These are phyloP conservation scores for Oemleria cerasiformis DNA, from an alignment of 306 rosid species.

Conservation along the genomic window DNA sequence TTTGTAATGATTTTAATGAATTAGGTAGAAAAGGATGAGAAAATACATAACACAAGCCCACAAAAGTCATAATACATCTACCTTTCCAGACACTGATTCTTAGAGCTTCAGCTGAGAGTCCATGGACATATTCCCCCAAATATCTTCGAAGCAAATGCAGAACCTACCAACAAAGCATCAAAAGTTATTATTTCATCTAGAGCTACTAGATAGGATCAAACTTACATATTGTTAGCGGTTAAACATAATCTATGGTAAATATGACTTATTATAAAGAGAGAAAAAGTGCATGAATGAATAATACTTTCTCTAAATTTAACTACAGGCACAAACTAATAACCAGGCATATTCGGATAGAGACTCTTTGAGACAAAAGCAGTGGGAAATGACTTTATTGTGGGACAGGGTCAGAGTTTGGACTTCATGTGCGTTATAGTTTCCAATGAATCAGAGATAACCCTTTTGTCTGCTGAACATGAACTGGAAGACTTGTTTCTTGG, in stretches of 20 bases:
- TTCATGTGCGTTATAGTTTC: not conserved
- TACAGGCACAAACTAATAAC: not conserved
- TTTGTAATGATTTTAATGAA: not conserved
- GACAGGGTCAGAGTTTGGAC: not conserved
- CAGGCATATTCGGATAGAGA: not conserved
- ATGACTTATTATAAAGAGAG: not conserved
- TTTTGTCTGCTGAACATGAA: not conserved
- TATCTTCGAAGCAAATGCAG: conserved; percentile 86
- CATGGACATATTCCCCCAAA: conserved; percentile 97
- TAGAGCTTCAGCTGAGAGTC: conserved; percentile 88
- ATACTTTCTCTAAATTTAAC: not conserved
- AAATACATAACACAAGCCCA: conserved; percentile 16
- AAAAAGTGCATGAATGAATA: not conserved
- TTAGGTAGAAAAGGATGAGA: not conserved
- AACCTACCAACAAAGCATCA: conserved; percentile 45
- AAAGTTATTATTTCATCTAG: not conserved
- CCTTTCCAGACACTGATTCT: conserved; percentile 99
- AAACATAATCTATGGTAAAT: not conserved
- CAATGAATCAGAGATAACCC: not conserved
- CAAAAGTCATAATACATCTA: conserved; percentile 36
- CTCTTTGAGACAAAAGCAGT: not conserved
- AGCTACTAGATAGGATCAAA: not conserved
- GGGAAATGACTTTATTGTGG: not conserved
- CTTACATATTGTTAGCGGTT: not conserved
- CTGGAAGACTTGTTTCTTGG: conserved; percentile 1